phyloP scores from a whole-genome alignment of 169 alveolate species.

The Plasmodium falciparum region DNA sequence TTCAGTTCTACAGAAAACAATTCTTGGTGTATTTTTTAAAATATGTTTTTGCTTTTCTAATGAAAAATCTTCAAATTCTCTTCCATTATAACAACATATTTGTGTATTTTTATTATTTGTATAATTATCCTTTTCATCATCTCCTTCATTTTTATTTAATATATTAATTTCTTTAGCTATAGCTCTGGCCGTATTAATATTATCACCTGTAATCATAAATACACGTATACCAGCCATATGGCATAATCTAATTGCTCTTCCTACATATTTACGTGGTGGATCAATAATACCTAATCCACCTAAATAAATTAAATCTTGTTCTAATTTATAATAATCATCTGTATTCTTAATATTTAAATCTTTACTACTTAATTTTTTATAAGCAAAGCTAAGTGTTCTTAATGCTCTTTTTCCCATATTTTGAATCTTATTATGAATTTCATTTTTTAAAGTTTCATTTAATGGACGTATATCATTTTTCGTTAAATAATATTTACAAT shows the following conservation, averaged over 20 bases:
- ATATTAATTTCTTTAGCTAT: constrained; percentile 97
- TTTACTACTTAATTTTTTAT: constrained; percentile 75
- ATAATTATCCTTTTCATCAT: constrained; percentile 3
- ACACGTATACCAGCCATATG: constrained; percentile 98
- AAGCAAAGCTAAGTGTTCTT: constrained; percentile 91
- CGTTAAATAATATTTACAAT: constrained; percentile 80
- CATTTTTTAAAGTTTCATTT: constrained; percentile 85
- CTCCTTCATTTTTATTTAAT: constrained; percentile 47
- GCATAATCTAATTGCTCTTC: constrained; percentile 93
- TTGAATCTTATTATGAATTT: constrained; percentile 87
- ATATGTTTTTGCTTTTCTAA: constrained; percentile 85
- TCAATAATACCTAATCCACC: constrained; percentile 98
- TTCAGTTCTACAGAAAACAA: constrained; percentile 98
- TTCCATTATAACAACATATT: constrained; percentile 93
- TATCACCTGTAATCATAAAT: constrained; percentile 99
- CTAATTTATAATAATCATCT: constrained; percentile 88
- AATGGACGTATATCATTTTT: constrained; percentile 92
- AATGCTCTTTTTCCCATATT: constrained; percentile 93
- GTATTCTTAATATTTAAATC: constrained; percentile 79
- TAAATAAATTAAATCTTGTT: constrained; percentile 91
- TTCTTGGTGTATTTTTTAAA: constrained; percentile 89
- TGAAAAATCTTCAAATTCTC: constrained; percentile 93
- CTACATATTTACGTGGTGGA: constrained; percentile 98
- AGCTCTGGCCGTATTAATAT: constrained; percentile 98
- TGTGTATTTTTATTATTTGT: constrained; percentile 49